Percentiles rank a stretch among this genome's conserved stretches.
phyloP scores from a whole-genome alignment of 768 basidiomycete genomes.

The Lactarius hatsudake region DNA sequence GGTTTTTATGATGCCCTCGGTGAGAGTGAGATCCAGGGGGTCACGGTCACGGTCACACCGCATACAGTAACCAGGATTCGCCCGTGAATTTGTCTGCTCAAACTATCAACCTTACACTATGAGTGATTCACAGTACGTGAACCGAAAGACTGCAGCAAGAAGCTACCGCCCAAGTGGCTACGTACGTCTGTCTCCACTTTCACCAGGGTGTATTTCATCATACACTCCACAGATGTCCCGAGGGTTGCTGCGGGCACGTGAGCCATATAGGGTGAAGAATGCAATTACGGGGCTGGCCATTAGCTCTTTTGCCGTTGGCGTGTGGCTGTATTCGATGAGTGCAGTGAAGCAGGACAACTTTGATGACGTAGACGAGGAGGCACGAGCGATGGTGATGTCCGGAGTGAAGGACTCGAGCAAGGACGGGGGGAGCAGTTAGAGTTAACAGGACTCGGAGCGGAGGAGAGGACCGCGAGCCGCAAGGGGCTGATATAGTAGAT shows the following conservation, averaged over 20 bases:
- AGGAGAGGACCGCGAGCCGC: slow-evolving; percentile 69
- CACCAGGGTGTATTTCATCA: neutral
- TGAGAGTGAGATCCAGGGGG: neutral
- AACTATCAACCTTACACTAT: slow-evolving; percentile 1
- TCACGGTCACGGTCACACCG: neutral
- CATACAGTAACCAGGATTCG: neutral
- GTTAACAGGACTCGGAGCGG: slow-evolving; percentile 49
- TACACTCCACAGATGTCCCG: slow-evolving; percentile 53
- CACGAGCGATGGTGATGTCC: slow-evolving; percentile 31
- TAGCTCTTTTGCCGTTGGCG: slow-evolving; percentile 69
- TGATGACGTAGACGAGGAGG: slow-evolving; percentile 55
- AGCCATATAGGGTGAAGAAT: slow-evolving; percentile 78
- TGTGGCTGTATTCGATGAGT: slow-evolving; percentile 91
- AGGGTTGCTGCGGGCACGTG: slow-evolving; percentile 83
- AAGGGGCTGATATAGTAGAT: neutral
- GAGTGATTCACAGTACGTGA: slow-evolving; percentile 37
- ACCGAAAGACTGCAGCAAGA: slow-evolving; percentile 41
- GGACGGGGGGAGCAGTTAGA: slow-evolving; percentile 28
- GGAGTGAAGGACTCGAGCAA: slow-evolving; percentile 12
- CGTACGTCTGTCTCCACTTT: slow-evolving; percentile 36
- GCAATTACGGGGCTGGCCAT: slow-evolving; percentile 72
- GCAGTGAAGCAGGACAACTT: slow-evolving; percentile 35
- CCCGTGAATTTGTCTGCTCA: neutral
- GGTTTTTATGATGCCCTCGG: too few relatives aligned
- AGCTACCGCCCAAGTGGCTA: slow-evolving; percentile 55